Evolutionary conservation across 106 monocot species (phyloP), one percentile per base, ranked within the genome.

Genomic region (Gastrodia elata): DNA sequence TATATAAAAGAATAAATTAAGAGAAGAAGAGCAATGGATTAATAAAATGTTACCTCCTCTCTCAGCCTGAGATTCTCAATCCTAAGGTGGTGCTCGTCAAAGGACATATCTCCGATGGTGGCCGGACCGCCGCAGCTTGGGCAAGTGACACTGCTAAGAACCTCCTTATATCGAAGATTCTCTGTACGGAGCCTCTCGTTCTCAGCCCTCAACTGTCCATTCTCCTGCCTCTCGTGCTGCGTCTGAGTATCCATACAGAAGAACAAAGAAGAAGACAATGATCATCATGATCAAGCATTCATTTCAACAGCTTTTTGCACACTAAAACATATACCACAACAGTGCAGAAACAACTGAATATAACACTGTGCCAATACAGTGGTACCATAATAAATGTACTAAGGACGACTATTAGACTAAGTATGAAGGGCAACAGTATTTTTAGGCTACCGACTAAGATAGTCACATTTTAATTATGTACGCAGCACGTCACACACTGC

Each of bases 81-180:
- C 55, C 88, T 70, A 35, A 98, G 83, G 32, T 98, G 90, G 42
- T 98, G 92, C 32, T 98, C 97, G 40, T 97, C 92, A 59, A 90
- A 90, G 69, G 92, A 92, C 96, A 97, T 97, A 86, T 97, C 96
- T 1, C 97, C 97, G 8, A 91, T 80, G 22, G 93, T 75, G 5
- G 97, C 83, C 2, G 93, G 93, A 15, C 97, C 90, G 38, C 97
- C 97, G 52, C 97, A 98, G 79, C 88, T 98, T 16, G 90, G 90
- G 81, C 97, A 98, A 0, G 97, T 93, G 18, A 88, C 83, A 43
- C 82, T 98, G 77, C 76, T 69, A n/a, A 98, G 84, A 0, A 83
- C 90, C 6, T 98, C 97, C 39, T 93, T 93, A 75, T 88, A 93
- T 59, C 93, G 64, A 58, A 93, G 73, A 69, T 98, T 98, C 77